These are phyloP conservation scores for Capsicum rhomboideum DNA, from an alignment of 257 asterid species.

Conservation along the genomic window DNA sequence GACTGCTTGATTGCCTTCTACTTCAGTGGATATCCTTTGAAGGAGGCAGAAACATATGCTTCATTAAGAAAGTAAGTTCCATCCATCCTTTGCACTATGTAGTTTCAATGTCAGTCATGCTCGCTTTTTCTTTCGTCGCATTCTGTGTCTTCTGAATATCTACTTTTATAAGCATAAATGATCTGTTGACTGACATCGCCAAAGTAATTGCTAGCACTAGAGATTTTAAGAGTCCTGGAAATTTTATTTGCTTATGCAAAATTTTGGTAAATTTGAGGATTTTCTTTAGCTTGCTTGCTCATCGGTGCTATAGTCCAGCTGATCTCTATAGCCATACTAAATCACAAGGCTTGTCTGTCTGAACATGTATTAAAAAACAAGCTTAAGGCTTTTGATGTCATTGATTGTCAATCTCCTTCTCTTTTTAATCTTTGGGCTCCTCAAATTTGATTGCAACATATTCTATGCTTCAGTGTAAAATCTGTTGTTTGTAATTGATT, in stretches of 20 bases:
- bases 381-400: not conserved
- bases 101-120: not conserved
- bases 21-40: constrained; percentile 71
- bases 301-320: not conserved
- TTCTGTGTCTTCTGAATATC: not conserved
- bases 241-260: not conserved
- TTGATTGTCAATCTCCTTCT: not conserved
- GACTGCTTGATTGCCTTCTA: constrained; percentile 93
- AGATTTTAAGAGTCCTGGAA: not conserved
- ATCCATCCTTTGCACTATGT: not conserved
- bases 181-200: not conserved
- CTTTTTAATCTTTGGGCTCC: not conserved
- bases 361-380: not conserved
- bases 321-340: not conserved
- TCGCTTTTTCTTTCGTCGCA: not conserved
- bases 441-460: not conserved
- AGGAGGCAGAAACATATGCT: constrained; percentile 86
- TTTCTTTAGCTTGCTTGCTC: not conserved
- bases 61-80: constrained; percentile 66
- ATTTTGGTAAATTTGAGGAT: not conserved
- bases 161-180: not conserved
- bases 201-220: not conserved
- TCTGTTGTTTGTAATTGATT: not conserved
- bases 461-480: not conserved
- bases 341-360: not conserved